Conservation (phyloP, 768 basidiomycete species). For the Leccinum sublutescens region DNA sequence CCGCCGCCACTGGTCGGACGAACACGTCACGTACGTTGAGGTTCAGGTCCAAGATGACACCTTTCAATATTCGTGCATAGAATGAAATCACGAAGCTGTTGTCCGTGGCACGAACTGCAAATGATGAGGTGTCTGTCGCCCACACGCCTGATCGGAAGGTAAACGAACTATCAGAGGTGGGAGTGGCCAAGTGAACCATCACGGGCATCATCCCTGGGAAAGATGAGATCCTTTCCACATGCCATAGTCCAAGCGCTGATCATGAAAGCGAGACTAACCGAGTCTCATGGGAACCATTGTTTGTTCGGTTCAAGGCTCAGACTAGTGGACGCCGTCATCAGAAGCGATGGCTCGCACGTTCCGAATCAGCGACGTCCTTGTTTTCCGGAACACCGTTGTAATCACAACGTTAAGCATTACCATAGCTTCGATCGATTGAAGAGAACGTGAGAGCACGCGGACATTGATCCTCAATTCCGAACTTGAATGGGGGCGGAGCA, state of each 20-base stretch:
- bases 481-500: background rate
- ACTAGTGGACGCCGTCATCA: background rate
- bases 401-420: background rate
- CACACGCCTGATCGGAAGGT: conserved; percentile 14
- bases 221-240: conserved; percentile 11
- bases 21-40: conserved; percentile 5
- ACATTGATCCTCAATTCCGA: conserved; percentile 3
- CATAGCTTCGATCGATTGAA: background rate
- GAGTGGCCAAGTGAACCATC: background rate
- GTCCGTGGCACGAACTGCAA: conserved; percentile 8
- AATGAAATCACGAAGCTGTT: conserved; percentile 18
- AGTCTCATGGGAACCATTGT: background rate
- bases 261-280: conserved; percentile 15
- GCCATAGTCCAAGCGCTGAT: conserved; percentile 21
- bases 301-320: background rate
- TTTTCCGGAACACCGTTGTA: background rate
- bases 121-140: conserved; percentile 11
- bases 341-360: background rate
- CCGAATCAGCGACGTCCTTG: background rate
- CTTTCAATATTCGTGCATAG: background rate
- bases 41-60: conserved; percentile 2
- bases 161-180: background rate
- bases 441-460: background rate
- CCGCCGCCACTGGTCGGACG: conserved; percentile 21
- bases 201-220: conserved; percentile 9